Base-by-base conservation (phyloP, 1,139 yeast species). In the Kurtzmaniella quercitrusa region DNA sequence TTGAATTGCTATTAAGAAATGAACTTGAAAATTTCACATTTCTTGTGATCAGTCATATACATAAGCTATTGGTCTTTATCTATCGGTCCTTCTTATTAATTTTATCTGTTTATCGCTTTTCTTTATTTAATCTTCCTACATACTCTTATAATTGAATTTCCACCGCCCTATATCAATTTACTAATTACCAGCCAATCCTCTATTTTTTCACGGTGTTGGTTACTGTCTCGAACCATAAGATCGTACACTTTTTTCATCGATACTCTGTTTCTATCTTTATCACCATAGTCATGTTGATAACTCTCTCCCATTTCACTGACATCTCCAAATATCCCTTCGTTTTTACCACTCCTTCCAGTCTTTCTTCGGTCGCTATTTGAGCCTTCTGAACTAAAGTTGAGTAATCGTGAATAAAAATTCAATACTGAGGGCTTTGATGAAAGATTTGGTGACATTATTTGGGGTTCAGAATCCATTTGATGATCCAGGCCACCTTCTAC, bases 171-270 rank as follows among this genome's bases (percentile, higher is more conserved):
- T 23, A 43, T 12, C 59, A 61, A 60, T 39, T 63, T 63, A 45
- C 75, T 69, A 3, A 72, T 69, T 25, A 70, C 58, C 48, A 70
- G 76, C 77, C 77, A 72, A 34, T 70, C 75, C 19, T 66, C 71
- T 27, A 65, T 48, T 43, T 62, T 66, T 10, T 57, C 52, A 45
- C 58, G 64, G 1, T 68, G 57, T 48, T 67, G 68, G 40, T 15
- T 6, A 34, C 17, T 34, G 39, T 37, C 40, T 19, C 37, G 17
- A n/a, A 42, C 50, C 48, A 67, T 59, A n/a, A 58, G 39, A 34
- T 53, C 52, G 50, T 67, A 66, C n/a, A 65, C 65, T 11, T 50
- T 53, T 46, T 59, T 60, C 61, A 64, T 59, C 2, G 62, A 50
- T 10, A 46, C 38, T 45, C 57, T 58, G 29, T 60, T 37, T 31